Evolutionary conservation across 495 filamentous ascomycete species (phyloP).

Genomic region (Aspergillus panamensis): DNA sequence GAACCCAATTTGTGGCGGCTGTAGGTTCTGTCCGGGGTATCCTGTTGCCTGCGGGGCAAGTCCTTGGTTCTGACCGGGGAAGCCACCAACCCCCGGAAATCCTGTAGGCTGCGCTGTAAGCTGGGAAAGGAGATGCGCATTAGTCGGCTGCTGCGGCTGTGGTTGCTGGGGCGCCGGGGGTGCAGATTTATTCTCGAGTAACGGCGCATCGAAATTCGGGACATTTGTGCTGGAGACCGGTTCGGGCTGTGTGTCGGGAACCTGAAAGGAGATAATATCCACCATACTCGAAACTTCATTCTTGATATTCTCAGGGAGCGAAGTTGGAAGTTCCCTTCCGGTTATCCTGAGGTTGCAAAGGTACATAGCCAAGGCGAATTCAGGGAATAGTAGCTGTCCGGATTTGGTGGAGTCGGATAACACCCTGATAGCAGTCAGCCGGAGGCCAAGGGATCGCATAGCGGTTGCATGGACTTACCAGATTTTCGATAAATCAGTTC

Average conservation of each 20-base stretch:
- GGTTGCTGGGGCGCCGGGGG: conserved; percentile 81
- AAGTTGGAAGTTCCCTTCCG: conserved; percentile 72
- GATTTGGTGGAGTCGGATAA: conserved; percentile 97
- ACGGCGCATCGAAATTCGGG: conserved; percentile 69
- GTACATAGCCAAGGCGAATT: conserved; percentile 98
- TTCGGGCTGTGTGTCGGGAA: conserved; percentile 68
- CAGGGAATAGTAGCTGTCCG: conserved; percentile 93
- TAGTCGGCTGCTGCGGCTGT: conserved; percentile 72
- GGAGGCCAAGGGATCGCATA: neutral
- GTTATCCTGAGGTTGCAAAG: conserved; percentile 91
- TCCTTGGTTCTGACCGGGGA: conserved; percentile 27
- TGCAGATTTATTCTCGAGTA: conserved; percentile 59
- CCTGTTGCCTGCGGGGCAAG: conserved; percentile 41
- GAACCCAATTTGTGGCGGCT: conserved; percentile 49
- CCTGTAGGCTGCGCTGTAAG: conserved; percentile 68
- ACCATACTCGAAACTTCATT: conserved; percentile 99
- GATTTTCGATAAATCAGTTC: conserved; percentile 77
- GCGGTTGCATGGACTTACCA: conserved; percentile 55
- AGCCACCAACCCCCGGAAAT: conserved; percentile 58
- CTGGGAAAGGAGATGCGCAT: conserved; percentile 71
- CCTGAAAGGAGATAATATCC: conserved; percentile 95
- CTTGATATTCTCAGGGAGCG: conserved; percentile 77
- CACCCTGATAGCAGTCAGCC: conserved; percentile 53
- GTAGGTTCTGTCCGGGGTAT: conserved; percentile 42
- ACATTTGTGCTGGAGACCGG: conserved; percentile 59